A percentile compares a stretch with the other conserved stretches of the same genome.
Conservation (phyloP, 75 land plant genomes). For the Sequoia sempervirens region DNA sequence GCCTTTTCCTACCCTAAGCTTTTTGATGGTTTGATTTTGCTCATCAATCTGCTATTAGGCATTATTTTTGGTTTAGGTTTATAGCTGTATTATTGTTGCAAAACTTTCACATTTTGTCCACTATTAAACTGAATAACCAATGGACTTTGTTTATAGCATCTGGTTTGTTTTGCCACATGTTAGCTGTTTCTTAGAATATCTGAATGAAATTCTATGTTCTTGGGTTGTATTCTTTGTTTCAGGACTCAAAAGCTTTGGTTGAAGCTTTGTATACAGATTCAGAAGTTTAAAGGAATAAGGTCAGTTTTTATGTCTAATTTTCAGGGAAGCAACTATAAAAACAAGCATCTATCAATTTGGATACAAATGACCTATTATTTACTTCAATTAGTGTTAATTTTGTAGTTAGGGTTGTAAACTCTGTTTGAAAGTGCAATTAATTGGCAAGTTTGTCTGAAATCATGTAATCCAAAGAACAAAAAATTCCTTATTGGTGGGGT, state of each 20-base stretch:
- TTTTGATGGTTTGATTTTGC: too few relatives aligned
- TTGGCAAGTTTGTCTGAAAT: neutral
- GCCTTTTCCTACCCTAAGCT: too few relatives aligned
- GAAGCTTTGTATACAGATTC: constrained; percentile 66
- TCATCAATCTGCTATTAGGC: neutral
- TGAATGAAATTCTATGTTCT: neutral
- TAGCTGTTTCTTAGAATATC: neutral
- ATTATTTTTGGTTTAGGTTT: neutral
- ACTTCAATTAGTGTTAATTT: neutral
- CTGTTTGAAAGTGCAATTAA: too few relatives aligned
- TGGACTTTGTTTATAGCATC: neutral
- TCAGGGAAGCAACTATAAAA: neutral
- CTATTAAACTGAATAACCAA: neutral
- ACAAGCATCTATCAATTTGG: neutral
- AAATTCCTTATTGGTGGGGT: too few relatives aligned
- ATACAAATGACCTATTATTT: neutral
- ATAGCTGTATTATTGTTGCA: neutral
- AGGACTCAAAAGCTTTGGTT: constrained; percentile 54
- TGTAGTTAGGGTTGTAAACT: neutral
- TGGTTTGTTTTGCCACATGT: neutral
- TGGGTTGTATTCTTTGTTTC: constrained; percentile 8
- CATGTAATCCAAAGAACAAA: neutral
- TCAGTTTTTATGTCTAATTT: constrained; percentile 2
- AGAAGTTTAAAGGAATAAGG: constrained; percentile 68
- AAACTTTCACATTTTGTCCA: neutral